Percentiles rank a stretch among this genome's conserved stretches.
These are phyloP conservation scores for Loxodes magnus DNA, from an alignment of 73 alveolate species.

Conservation along the genomic window DNA sequence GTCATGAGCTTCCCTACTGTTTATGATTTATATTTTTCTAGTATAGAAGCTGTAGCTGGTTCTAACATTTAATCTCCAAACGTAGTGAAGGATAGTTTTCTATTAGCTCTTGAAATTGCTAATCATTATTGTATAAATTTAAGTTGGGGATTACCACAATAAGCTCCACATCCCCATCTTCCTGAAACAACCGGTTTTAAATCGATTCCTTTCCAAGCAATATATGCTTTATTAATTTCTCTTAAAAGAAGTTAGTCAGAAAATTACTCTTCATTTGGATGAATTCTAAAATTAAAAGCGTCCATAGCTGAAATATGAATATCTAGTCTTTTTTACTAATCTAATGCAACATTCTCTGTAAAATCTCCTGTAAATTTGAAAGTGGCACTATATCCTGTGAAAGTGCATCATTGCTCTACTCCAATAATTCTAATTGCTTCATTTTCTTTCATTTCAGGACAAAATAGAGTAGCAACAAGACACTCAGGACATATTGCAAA, in stretches of 20 bases:
- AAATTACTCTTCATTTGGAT: slow-evolving; percentile 9
- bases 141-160: slow-evolving; percentile 48
- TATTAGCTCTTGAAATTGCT: slow-evolving; percentile 49
- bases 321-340: slow-evolving; percentile 12
- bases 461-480: slow-evolving; percentile 43
- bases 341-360: slow-evolving; percentile 11
- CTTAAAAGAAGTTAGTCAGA: slow-evolving; percentile 17
- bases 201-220: slow-evolving; percentile 19
- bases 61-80: no score
- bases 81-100: slow-evolving; percentile 6
- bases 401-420: slow-evolving; percentile 48
- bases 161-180: slow-evolving; percentile 81
- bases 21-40: no score
- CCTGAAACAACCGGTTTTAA: slow-evolving; percentile 45
- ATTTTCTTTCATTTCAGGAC: slow-evolving; percentile 51
- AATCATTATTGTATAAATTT: slow-evolving; percentile 54
- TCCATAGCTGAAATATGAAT: slow-evolving; percentile 46
- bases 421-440: slow-evolving; percentile 76
- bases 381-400: slow-evolving; percentile 63
- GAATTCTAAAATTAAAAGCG: slow-evolving; percentile 29
- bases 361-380: not conserved
- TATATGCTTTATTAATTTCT: slow-evolving; percentile 54
- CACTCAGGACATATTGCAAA: slow-evolving; percentile 78
- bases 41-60: no score
- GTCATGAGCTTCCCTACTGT: no score